Base-by-base conservation (phyloP, 371 early-diverging fungal genomes). In the Funneliformis caledonium region DNA sequence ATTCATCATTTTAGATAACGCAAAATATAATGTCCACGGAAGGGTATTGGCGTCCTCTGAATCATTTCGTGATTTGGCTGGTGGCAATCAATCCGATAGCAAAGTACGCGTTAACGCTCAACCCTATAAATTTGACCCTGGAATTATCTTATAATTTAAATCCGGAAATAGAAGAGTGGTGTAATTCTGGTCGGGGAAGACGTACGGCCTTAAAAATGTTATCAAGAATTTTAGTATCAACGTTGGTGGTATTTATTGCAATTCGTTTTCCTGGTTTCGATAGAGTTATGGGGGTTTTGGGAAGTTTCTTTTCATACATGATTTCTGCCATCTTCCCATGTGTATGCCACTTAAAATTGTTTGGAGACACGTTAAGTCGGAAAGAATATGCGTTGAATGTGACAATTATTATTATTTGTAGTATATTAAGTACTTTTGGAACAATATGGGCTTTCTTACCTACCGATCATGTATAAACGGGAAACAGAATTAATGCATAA, bases 21-120 rank as follows among this genome's bases (percentile, higher is more conserved):
- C 91, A 89, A 85, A 94, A 93, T 81, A 79, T 95, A 33, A 88
- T 92, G 3, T 16, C 76, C 14, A 86, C 91, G n/a, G 89, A 91
- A 0, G 85, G 85, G n/a, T 93, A 91, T 81, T 88, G 86, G 70
- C 85, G 84, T 69, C 56, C 85, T 2, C 81, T 93, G 16, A 93
- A 89, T 65, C 81, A 86, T 33, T 69, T 91, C 7, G 90, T 90
- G 16, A 83, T 93, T 42, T 89, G 86, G 83, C 84, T 93, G 6
- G 88, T 93, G 45, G 92, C 91, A 0, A 68, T 93, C 33, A 93
- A 93, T 72, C 94, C 94, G 0, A 84, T 92, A 77, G 90, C 93
- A 22, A 94, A 94, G 81, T 94, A 89, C 77, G 91, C 90, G 3
- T 83, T 94, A 42, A 87, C 88, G 5, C 67, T 92, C 14, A 88